These are phyloP conservation scores for Starmerella apis DNA, from an alignment of 805 yeast genomes.

Conservation along the genomic window DNA sequence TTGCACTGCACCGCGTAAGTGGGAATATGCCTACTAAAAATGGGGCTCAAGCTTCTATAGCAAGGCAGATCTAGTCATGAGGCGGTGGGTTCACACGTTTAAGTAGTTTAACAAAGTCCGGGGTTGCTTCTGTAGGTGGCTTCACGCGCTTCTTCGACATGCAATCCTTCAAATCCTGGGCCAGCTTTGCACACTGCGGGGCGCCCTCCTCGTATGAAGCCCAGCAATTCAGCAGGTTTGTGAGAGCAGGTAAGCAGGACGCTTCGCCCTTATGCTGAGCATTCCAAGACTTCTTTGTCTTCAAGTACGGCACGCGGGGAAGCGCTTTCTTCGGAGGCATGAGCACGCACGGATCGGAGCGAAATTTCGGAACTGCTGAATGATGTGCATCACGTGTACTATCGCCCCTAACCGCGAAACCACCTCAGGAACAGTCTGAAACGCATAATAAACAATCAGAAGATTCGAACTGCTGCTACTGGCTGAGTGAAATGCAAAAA, in stretches of 20 bases:
- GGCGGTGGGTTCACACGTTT: constrained; percentile 40
- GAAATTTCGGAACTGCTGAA: constrained; percentile 1
- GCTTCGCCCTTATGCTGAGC: constrained; percentile 18
- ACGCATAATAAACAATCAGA: background rate
- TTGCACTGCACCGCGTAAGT: no score
- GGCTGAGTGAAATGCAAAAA: no score
- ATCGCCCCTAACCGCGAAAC: background rate
- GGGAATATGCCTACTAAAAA: no score
- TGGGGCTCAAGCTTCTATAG: no score
- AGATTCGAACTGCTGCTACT: no score
- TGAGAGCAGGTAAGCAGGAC: constrained; percentile 72
- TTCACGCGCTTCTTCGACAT: constrained; percentile 38
- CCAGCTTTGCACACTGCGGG: constrained; percentile 48
- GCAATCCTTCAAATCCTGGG: constrained; percentile 55
- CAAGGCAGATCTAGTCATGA: constrained; percentile 33
- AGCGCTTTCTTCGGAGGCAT: constrained; percentile 19
- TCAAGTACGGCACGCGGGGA: constrained; percentile 21
- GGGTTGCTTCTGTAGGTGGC: constrained; percentile 25
- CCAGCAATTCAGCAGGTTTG: constrained; percentile 86
- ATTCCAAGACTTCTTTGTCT: constrained; percentile 17
- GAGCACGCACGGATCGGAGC: background rate
- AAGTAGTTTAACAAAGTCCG: constrained; percentile 17
- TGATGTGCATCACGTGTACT: background rate
- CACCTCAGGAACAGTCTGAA: background rate
- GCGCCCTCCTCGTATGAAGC: constrained; percentile 86